Percentiles rank a stretch among this genome's conserved stretches.
phyloP scores from a whole-genome alignment of 768 basidiomycete species.

The Boletus rubropictus region DNA sequence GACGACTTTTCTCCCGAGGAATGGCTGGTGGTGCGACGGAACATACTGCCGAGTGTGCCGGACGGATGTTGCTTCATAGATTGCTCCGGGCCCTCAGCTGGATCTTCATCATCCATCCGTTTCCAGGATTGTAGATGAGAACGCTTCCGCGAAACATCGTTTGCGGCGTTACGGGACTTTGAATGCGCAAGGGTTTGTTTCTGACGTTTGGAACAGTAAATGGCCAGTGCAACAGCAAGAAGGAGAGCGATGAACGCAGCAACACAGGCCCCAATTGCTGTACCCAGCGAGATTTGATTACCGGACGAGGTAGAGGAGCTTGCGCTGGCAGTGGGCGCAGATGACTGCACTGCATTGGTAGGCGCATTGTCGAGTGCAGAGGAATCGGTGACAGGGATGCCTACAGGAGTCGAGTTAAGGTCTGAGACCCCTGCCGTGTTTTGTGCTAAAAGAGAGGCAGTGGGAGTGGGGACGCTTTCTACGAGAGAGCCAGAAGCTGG shows the following conservation, averaged over 20 bases:
- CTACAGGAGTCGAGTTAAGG: not conserved
- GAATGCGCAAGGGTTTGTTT: slow-evolving; percentile 17
- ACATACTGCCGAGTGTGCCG: slow-evolving; percentile 53
- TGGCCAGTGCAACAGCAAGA: slow-evolving; percentile 43
- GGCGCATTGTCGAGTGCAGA: not conserved
- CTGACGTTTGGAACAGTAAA: slow-evolving; percentile 48
- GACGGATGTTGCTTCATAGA: slow-evolving; percentile 39
- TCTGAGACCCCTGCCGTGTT: slow-evolving; percentile 6
- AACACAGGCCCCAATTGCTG: slow-evolving; percentile 60
- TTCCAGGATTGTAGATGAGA: slow-evolving; percentile 47
- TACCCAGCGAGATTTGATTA: slow-evolving; percentile 32
- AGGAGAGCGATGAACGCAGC: slow-evolving; percentile 52
- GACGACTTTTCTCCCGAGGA: slow-evolving; percentile 44
- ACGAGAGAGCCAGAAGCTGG: slow-evolving; percentile 23
- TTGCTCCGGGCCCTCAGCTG: slow-evolving; percentile 38
- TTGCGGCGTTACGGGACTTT: slow-evolving; percentile 36
- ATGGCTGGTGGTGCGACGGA: slow-evolving; percentile 52
- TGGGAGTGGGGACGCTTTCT: slow-evolving; percentile 22
- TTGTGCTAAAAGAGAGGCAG: slow-evolving; percentile 21
- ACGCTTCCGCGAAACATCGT: slow-evolving; percentile 41
- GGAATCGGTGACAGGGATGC: slow-evolving; percentile 14
- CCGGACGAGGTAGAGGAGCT: slow-evolving; percentile 10
- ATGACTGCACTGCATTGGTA: slow-evolving; percentile 2
- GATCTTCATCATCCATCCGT: slow-evolving; percentile 48
- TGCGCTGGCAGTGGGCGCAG: slow-evolving; percentile 7